Evolutionary conservation across 2,329 filamentous ascomycete genomes (phyloP), one percentile per base, ranked within the genome.

Genomic region (Penicillium vulpinum): DNA sequence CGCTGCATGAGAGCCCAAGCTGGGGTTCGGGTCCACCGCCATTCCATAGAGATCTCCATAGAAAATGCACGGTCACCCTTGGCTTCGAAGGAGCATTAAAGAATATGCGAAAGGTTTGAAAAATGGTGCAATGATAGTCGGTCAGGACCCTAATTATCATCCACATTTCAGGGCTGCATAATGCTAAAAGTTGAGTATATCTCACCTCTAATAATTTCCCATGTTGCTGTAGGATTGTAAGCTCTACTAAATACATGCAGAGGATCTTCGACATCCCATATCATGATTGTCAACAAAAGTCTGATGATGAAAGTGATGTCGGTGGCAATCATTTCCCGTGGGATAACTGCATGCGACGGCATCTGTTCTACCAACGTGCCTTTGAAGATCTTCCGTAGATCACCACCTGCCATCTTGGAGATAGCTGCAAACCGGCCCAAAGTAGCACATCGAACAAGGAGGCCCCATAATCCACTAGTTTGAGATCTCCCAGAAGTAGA

Each of bases 281-380:
- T 91, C 88, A 74, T 90, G 88, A 71, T 89, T 90, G 73, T 85
- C 85, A 1, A 90, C 86, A 5, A 90, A 80, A 0, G 87, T 90
- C 73, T 83, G 43, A 2, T 13, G n/a, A 16, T 35, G 8, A n/a
- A 24, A 38, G 15, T 29, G 16, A 31, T 28, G 16, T 61, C 38
- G 63, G 58, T 9, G 47, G 45, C 6, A n/a, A 18, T 5, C 18
- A 26, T 8, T 48, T 9, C 10, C 16, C 15, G 22, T 8, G 22
- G 29, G 8, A 40, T 26, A 43, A 51, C 83, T 18, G 85, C 82
- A 65, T 83, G 81, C 2, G 78, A 70, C 0, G 85, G 85, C 46
- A 77, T 76, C 16, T 70, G 69, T 29, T 81, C 65, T 0, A 88
- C 84, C 51, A 90, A 72, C 0, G 85, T 84, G 24, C 77, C 76